Conservation (phyloP, 202 grass and related monocot genomes). For the Sporobolus alterniflorus region DNA sequence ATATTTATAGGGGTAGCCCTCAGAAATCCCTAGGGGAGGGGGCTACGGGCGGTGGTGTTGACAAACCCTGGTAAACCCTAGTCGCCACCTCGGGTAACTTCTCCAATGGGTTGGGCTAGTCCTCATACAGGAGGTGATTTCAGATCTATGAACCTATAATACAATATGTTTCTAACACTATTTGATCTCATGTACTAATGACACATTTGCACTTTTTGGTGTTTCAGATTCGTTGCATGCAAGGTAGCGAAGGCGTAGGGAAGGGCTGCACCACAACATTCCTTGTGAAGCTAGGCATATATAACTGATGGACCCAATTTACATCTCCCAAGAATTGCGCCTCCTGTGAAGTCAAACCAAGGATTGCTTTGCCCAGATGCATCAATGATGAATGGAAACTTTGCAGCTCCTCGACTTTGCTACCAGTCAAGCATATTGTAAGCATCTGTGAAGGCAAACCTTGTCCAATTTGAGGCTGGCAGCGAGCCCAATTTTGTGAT, state of each 20-base stretch:
- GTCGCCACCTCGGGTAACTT: no score
- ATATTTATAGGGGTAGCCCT: no score
- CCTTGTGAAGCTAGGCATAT: conserved; percentile 66
- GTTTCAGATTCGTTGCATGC: conserved; percentile 80
- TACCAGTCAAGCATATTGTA: conserved; percentile 37
- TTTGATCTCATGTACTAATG: not conserved
- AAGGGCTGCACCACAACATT: conserved; percentile 72
- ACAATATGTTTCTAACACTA: no score
- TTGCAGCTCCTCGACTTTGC: not conserved
- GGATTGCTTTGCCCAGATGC: conserved; percentile 15
- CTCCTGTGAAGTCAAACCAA: not conserved
- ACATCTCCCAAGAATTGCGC: conserved; percentile 28
- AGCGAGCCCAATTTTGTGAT: conserved; percentile 14
- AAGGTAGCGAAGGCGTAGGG: conserved; percentile 66
- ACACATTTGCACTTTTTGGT: not conserved
- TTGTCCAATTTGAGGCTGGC: not conserved
- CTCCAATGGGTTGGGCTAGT: no score
- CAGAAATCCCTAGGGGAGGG: no score
- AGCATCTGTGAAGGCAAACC: not conserved
- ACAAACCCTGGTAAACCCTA: no score
- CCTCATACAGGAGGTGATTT: no score
- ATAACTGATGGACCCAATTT: conserved; percentile 44
- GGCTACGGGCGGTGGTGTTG: no score
- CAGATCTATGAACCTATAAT: no score
- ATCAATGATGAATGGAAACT: not conserved